phyloP scores from a whole-genome alignment of 495 filamentous ascomycete genomes.

The Trichocladium antarcticum region DNA sequence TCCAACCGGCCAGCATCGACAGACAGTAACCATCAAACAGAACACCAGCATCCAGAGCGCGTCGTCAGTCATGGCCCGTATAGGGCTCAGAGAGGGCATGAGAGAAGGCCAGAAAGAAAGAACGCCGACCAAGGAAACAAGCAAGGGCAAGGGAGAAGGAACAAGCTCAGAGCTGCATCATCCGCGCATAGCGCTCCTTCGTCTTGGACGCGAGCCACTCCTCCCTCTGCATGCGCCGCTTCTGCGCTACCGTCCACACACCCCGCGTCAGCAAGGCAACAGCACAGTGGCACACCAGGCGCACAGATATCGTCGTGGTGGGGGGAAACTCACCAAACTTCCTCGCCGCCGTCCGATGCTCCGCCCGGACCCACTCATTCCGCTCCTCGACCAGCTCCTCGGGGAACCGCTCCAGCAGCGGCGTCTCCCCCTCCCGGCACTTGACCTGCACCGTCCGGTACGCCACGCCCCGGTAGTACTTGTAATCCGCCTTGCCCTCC shows the following conservation, averaged over 20 bases:
- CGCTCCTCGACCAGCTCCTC: slow-evolving; percentile 25
- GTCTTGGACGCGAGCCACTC: slow-evolving; percentile 2
- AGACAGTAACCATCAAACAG: not conserved
- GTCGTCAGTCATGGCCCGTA: not conserved
- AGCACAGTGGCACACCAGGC: too few relatives aligned
- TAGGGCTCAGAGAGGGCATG: not conserved
- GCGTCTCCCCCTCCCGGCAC: slow-evolving; percentile 2
- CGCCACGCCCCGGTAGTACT: slow-evolving; percentile 10
- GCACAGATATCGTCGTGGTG: too few relatives aligned
- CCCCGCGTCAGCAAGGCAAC: not conserved
- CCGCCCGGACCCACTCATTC: slow-evolving; percentile 29
- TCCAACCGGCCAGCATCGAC: not conserved
- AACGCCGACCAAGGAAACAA: not conserved
- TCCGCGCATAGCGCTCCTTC: not conserved
- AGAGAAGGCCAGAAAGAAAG: not conserved
- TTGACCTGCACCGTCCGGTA: slow-evolving; percentile 3
- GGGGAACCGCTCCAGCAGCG: slow-evolving; percentile 28
- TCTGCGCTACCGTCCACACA: slow-evolving; percentile 1
- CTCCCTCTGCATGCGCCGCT: slow-evolving; percentile 7
- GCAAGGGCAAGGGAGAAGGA: too few relatives aligned
- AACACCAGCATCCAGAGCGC: not conserved
- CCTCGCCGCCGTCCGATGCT: slow-evolving; percentile 18
- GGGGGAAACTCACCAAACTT: slow-evolving; percentile 26
- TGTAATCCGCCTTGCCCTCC: slow-evolving; percentile 13
- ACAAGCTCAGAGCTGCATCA: not conserved